Conservation (phyloP, 768 basidiomycete genomes). For the Boletus sensibilis region DNA sequence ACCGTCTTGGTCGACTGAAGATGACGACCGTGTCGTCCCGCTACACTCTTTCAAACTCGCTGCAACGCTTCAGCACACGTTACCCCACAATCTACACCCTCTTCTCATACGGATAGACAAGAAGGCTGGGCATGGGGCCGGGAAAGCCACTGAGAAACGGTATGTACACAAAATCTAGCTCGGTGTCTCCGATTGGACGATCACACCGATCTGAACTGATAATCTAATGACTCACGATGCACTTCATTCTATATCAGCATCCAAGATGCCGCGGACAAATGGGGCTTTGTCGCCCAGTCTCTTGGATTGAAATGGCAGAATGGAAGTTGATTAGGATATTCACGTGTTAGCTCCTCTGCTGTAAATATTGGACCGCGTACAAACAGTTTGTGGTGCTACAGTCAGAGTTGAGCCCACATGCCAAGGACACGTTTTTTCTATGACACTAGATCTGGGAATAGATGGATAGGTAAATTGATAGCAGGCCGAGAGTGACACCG, state of each 20-base stretch:
- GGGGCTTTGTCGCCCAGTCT: conserved; percentile 70
- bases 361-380: background rate
- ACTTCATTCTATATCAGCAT: conserved; percentile 46
- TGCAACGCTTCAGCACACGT: conserved; percentile 69
- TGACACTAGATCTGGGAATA: background rate
- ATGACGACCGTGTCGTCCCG: conserved; percentile 86
- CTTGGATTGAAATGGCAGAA: conserved; percentile 48
- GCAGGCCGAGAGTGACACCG: background rate
- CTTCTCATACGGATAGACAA: conserved; percentile 75
- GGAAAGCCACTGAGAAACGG: conserved; percentile 74
- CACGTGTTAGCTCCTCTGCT: background rate
- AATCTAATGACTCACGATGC: conserved; percentile 11
- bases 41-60: conserved; percentile 83
- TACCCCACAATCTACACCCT: conserved; percentile 67
- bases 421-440: conserved; percentile 1
- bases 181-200: background rate
- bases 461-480: background rate
- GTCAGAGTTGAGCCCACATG: background rate
- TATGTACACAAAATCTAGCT: conserved; percentile 19
- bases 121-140: conserved; percentile 79
- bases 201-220: conserved; percentile 2
- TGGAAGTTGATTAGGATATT: conserved; percentile 7
- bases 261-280: conserved; percentile 73
- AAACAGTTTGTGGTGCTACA: background rate
- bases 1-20: conserved; percentile 35